phyloP scores from a whole-genome alignment of 768 basidiomycete species.

The Omphalotus guepiniiformis region DNA sequence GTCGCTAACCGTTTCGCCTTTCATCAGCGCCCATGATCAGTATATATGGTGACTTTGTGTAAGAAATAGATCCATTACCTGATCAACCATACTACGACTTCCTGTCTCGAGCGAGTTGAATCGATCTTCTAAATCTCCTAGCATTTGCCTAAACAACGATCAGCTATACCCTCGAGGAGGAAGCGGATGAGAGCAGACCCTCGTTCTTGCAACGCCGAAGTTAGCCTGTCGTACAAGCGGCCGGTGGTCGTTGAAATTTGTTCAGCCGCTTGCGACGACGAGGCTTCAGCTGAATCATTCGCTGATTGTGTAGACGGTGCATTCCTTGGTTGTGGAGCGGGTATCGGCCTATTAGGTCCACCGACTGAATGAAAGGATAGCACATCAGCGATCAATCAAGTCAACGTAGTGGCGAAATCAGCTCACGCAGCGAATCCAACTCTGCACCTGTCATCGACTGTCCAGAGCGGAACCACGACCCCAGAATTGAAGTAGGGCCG shows the following conservation, averaged over 20 bases:
- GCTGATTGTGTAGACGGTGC: neutral
- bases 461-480: conserved; percentile 52
- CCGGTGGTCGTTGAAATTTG: conserved; percentile 29
- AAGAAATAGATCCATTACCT: conserved; percentile 34
- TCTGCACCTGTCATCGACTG: conserved; percentile 53
- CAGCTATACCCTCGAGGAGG: neutral
- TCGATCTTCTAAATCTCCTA: conserved; percentile 56
- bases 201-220: conserved; percentile 57
- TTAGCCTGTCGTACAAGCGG: conserved; percentile 40
- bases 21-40: neutral
- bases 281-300: conserved; percentile 11
- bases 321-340: conserved; percentile 22
- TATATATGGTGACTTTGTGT: neutral
- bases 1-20: conserved; percentile 63
- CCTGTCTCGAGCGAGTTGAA: conserved; percentile 64
- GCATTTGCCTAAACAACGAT: conserved; percentile 44
- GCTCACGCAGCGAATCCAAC: conserved; percentile 56
- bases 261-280: conserved; percentile 23
- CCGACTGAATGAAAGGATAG: conserved; percentile 41
- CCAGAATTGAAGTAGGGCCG: conserved; percentile 51
- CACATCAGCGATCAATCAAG: neutral
- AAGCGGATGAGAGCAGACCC: conserved; percentile 31
- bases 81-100: conserved; percentile 59
- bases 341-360: conserved; percentile 58
- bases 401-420: neutral